Base-by-base conservation (phyloP, 2,329 filamentous ascomycete genomes). In the Phoma sp. region DNA sequence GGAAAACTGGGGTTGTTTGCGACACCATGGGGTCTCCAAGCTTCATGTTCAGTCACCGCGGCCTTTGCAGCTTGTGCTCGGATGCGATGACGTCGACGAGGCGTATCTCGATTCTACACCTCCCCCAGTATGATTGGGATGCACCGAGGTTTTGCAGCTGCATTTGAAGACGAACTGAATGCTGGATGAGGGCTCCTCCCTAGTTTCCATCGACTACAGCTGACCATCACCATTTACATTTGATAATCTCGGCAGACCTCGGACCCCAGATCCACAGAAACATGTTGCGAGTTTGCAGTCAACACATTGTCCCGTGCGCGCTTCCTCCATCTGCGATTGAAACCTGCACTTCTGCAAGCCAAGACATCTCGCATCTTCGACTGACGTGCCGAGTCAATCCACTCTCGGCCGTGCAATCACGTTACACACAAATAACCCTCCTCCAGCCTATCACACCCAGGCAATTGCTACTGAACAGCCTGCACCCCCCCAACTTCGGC, bases 1-100 rank as follows among this genome's bases (percentile, higher is more conserved):
- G 60, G 63, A 60, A 31, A 61, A 48, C 55, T 51, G 64, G 64
- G 64, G 61, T 59, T 54, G 9, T 24, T 3, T 40, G 40, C 35
- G 15, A 44, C 48, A 29, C 35, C 51, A 46, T 61, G 60, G 53
- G 56, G 63, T 58, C 46, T 49, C 48, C 38, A 53, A 49, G 39
- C 49, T 43, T 49, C 17, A 39, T 35, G 12, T 10, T 38, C 51
- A 48, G 29, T 48, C 46, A 52, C 54, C 45, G 56, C 58, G 54
- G 58, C 35, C 25, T 54, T 56, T 43, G 39, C 39, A 35, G 17
- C n/a, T 38, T 29, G 19, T 10, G 47, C 49, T 54, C 31, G 15
- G 36, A 46, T 35, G 35, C 51, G 32, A 49, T 54, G 52, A 56
- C 52, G 55, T 49, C 27, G 25, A 6, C 19, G 15, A 32, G 32